Evolutionary conservation across 805 yeast genomes (phyloP).

Genomic region (Saccharomycopsis oosterbeekiorum): DNA sequence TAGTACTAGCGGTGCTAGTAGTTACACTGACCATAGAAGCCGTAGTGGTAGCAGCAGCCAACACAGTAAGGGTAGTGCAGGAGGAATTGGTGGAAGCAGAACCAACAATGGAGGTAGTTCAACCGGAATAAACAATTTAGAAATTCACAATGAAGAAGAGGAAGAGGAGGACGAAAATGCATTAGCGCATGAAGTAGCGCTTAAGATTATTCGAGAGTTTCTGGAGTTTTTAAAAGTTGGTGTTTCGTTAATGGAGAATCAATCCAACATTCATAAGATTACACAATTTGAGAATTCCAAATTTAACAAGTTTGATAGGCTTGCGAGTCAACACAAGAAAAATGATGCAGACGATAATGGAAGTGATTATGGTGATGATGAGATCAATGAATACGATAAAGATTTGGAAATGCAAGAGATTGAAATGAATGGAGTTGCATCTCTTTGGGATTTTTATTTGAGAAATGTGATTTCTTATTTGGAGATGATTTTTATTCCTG

Average conservation of each 20-base stretch:
- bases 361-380: neutral
- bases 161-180: neutral
- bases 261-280: slow-evolving; percentile 14
- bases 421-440: slow-evolving; percentile 23
- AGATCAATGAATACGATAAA: neutral
- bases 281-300: slow-evolving; percentile 6
- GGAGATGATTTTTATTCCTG: slow-evolving; percentile 51
- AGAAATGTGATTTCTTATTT: slow-evolving; percentile 46
- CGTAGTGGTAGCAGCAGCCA: neutral
- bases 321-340: neutral
- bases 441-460: slow-evolving; percentile 50
- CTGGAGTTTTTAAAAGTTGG: slow-evolving; percentile 18
- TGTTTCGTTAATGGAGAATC: slow-evolving; percentile 16
- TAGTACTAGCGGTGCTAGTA: neutral
- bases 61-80: neutral
- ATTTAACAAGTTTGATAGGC: slow-evolving; percentile 8
- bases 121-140: neutral
- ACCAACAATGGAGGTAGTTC: neutral
- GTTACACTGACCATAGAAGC: neutral
- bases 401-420: slow-evolving; percentile 11
- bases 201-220: slow-evolving; percentile 14
- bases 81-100: neutral
- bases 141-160: neutral
- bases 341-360: neutral
- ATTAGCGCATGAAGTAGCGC: neutral